Base-by-base conservation (phyloP, 2,329 filamentous ascomycete species). In the Sodiomyces alkalinus region DNA sequence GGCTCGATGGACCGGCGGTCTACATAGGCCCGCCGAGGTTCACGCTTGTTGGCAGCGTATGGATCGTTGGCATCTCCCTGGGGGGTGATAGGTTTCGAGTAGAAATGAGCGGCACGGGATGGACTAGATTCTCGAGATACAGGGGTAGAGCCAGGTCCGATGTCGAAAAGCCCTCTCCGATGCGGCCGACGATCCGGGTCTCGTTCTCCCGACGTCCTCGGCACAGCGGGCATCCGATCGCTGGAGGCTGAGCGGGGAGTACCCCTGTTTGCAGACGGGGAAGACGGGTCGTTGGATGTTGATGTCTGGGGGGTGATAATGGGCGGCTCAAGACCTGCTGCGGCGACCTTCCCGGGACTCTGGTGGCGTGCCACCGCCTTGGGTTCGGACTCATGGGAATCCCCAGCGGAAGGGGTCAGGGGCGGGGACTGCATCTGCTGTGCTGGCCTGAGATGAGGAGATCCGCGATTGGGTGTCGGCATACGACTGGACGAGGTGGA, bases 391-490 rank as follows among this genome's bases (percentile, higher is more conserved):
- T 61, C 58, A 22, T 48, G 46, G 19, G 53, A 53, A 13, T 56
- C 56, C 23, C 82, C 87, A 28, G 75, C 85, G 30, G 83, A 75
- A 12, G 87, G 87, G 9, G 86, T 94, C 29, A 96, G 65, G 22
- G 85, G 85, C 39, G 87, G 87, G 8, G 86, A 92, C 41, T 87
- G 80, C 56, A 92, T 69, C 32, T 78, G 70, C 33, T 75, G 72
- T 35, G 68, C 66, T 34, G 80, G 77, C 38, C 75, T 80, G 22
- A 72, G 59, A 46, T 64, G 66, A 17, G 78, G 74, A 32, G 78
- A 85, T 35, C 68, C 64, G 40, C 64, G 68, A 33, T 60, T 71
- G 28, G 73, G 75, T 30, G 74, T 77, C 22, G 70, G 62, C 32
- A 74, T 62, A 34, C 71, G 65, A 44, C 72, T 78, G 31, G 74